Base-by-base conservation (phyloP, 176 grass and related monocot genomes). In the Lolium rigidum region DNA sequence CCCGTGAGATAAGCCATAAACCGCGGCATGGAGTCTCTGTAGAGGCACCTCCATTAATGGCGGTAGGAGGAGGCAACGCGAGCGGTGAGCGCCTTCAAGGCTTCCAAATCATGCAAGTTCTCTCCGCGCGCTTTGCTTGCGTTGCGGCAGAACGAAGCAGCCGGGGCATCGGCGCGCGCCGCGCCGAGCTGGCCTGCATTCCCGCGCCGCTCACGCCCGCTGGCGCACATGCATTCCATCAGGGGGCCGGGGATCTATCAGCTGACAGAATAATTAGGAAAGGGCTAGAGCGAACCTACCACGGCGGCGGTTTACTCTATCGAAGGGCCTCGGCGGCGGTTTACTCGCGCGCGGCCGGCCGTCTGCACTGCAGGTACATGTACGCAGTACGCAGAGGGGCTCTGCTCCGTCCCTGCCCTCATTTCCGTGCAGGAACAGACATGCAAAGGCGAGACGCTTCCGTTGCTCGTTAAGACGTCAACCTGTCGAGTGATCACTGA, bases 151-250 rank as follows among this genome's bases (percentile, higher is more conserved):
- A 43, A 44, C 25, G 81, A 69, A 75, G 58, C 79, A 47, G 38
- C 9, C 21, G 26, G 57, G 62, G 58, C 18, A 28, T 31, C 74
- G 43, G 10, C 17, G 28, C 24, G 7, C 9, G 37, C 15, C 37
- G 21, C 18, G 46, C n/a, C 48, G 89, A 87, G 89, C 89, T 87
- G 80, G 85, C 85, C 75, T 10, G 80, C 85, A 84, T 90, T 84
- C 76, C 58, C 59, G 84, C 89, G 89, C 88, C 84, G 65, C 73
- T n/a, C 73, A 7, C 25, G 22, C 44, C 21, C 25, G 61, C 73
- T 10, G 88, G 22, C 74, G 88, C 79, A 83, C 84, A 87, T 87
- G 84, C 84, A 90, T 90, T 84, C 12, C 74, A 54, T 20, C 82
- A 24, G 10, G n/a, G 41, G 41, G 41, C 41, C 7, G 41, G 41